phyloP scores from a whole-genome alignment of 306 rosid species.

The Fragaria ananassa region DNA sequence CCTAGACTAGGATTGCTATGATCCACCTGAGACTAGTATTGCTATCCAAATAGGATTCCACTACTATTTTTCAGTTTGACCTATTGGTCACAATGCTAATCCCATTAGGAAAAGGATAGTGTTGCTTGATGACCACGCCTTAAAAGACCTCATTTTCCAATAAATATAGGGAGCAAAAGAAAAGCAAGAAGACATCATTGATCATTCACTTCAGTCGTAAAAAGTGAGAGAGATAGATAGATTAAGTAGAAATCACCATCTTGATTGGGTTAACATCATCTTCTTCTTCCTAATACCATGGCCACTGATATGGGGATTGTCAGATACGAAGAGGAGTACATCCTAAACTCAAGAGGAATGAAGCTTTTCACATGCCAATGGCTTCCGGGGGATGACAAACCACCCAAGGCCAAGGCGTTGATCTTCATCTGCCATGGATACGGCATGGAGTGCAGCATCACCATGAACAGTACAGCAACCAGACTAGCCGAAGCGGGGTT shows the following conservation, averaged over 20 bases:
- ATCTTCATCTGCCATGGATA: slow-evolving; percentile 85
- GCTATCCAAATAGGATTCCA: neutral
- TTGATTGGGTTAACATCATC: neutral
- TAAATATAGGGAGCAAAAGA: neutral
- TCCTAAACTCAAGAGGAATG: slow-evolving; percentile 54
- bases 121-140: neutral
- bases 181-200: neutral
- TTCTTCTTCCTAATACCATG: neutral
- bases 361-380: slow-evolving; percentile 63
- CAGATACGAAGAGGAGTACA: slow-evolving; percentile 53
- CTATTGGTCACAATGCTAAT: neutral
- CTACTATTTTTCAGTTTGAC: neutral
- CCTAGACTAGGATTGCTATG: neutral
- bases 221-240: neutral
- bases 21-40: neutral
- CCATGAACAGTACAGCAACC: slow-evolving; percentile 74
- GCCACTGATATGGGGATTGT: slow-evolving; percentile 25
- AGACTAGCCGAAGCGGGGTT: slow-evolving; percentile 65
- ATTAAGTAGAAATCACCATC: neutral
- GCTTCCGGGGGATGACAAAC: slow-evolving; percentile 46
- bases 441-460: slow-evolving; percentile 92
- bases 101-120: neutral
- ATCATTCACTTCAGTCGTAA: neutral
- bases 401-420: slow-evolving; percentile 73
- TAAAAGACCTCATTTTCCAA: neutral